Base-by-base conservation (phyloP, 768 basidiomycete genomes). In the Auriscalpium orientale region DNA sequence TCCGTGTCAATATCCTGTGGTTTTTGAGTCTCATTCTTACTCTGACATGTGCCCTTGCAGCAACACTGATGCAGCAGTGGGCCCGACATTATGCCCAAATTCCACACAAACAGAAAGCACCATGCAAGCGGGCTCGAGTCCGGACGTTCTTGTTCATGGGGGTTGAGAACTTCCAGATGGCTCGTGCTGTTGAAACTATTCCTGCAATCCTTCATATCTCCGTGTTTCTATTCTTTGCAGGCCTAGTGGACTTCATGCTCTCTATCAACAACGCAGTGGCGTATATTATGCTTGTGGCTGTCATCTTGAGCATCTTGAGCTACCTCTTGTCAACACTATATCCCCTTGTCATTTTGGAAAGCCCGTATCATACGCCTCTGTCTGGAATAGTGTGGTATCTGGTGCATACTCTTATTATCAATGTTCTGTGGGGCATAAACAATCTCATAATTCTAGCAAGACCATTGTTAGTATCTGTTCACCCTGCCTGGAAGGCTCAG, bases 51-150 rank as follows among this genome's bases (percentile, higher is more conserved):
- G 58, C 58, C 5, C 55, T 59, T 8, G 18, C 44, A 10, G 58
- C 58, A n/a, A 59, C 58, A 10, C 33, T 59, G 36, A 48, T 59
- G 46, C 58, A 56, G 20, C 58, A 59, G 28, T 59, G 55, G 55
- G 45, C 55, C 3, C 49, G 58, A 12, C 51, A 45, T 22, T 59
- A 56, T 52, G 22, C 5, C 22, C 22, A 28, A 28, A 43, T 43
- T 18, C 7, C 40, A 7, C 12, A 43, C 40, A 34, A 49, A 7
- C 58, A 54, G 36, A 44, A 40, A 21, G 45, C 55, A 20, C 58
- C 51, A 11, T 43, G 45, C 40, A 36, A 49, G 7, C 56, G 46
- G 11, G 56, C 47, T 8, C 46, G 48, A 20, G 21, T 60, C 21
- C 51, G 53, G 18, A 51, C 58, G 0, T 60, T 45, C n/a, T 34